Conservation (phyloP, 108 stramenopile species). For the Epipyxis sp. region DNA sequence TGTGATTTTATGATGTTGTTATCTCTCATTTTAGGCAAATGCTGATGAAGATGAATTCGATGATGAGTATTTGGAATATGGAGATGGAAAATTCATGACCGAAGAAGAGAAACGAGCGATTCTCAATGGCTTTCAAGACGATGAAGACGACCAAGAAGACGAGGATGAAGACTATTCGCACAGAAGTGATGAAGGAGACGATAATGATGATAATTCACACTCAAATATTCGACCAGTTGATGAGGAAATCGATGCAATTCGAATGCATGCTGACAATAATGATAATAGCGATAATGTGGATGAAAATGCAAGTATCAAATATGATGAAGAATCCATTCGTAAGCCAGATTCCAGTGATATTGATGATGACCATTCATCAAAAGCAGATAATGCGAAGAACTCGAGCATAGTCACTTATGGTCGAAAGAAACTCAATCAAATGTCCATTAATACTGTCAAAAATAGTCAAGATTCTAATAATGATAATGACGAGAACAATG, state of each 20-base stretch:
- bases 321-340: no score
- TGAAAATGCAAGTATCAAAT: neutral
- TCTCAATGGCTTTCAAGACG: neutral
- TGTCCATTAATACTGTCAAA: no score
- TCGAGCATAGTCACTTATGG: no score
- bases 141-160: neutral
- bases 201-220: neutral
- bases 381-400: no score
- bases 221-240: neutral
- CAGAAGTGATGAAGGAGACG: neutral
- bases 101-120: neutral
- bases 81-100: constrained; percentile 3
- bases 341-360: no score
- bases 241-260: neutral
- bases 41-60: constrained; percentile 10
- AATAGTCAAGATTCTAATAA: no score
- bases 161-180: neutral
- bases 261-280: neutral
- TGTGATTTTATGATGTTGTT: neutral
- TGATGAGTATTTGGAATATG: neutral
- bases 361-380: no score
- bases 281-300: neutral
- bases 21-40: neutral
- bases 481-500: no score
- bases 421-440: no score